phyloP scores from a whole-genome alignment of 306 rosid genomes.

The Nissolia schottii region DNA sequence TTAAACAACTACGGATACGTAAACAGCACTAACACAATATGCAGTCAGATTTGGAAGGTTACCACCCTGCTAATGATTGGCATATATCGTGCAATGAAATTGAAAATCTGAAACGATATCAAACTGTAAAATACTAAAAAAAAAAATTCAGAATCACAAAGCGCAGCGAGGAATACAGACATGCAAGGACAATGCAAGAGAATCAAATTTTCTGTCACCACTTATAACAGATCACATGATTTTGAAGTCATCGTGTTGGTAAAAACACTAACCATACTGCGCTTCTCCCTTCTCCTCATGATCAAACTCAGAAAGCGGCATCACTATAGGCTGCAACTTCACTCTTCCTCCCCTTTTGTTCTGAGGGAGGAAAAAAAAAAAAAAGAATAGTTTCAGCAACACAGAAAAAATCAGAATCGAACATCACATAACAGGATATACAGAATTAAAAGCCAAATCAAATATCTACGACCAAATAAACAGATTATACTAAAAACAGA shows the following conservation, averaged over 20 bases:
- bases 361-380: slow-evolving; percentile 43
- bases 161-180: not conserved
- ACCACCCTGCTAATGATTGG: not conserved
- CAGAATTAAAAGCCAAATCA: too few species aligned
- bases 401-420: not conserved
- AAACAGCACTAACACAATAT: not conserved
- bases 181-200: not conserved
- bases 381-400: not conserved
- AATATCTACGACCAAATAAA: too few species aligned
- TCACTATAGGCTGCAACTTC: slow-evolving; percentile 61
- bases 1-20: not conserved
- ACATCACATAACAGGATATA: not conserved
- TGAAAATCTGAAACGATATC: not conserved
- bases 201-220: not conserved
- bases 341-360: slow-evolving; percentile 93
- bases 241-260: not conserved
- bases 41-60: not conserved
- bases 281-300: slow-evolving; percentile 75
- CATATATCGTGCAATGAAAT: not conserved
- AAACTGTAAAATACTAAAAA: not conserved
- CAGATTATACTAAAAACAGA: not conserved
- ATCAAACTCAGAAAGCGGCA: slow-evolving; percentile 68
- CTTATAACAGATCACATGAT: not conserved
- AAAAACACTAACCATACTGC: slow-evolving; percentile 43
- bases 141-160: not conserved